phyloP scores from a whole-genome alignment of 164 flowering plant species.

The Magnolia kwangsiensis region DNA sequence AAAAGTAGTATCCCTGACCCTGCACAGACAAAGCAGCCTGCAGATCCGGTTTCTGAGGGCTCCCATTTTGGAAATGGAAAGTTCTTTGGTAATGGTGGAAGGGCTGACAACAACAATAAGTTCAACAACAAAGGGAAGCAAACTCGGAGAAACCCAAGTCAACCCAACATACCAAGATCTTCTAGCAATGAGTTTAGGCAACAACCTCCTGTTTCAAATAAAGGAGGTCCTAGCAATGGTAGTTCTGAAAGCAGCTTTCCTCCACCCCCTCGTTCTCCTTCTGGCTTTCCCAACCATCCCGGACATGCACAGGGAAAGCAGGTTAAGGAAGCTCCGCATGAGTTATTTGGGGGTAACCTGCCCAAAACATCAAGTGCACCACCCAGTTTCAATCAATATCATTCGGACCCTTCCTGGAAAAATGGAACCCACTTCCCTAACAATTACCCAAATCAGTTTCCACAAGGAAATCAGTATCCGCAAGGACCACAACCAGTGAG shows the following conservation, averaged over 20 bases:
- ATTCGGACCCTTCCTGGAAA: constrained; percentile 35
- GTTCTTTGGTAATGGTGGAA: constrained; percentile 25
- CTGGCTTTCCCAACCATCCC: constrained; percentile 18
- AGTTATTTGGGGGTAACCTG: constrained; percentile 39
- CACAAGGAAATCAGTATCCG: constrained; percentile 4
- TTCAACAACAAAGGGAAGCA: constrained; percentile 39
- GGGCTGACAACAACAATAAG: constrained; percentile 18
- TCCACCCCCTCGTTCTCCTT: background rate
- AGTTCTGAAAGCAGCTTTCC: constrained; percentile 7
- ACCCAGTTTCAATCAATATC: constrained; percentile 28
- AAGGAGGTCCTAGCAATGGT: constrained; percentile 27
- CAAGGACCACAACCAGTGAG: constrained; percentile 23
- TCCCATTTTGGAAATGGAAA: constrained; percentile 31
- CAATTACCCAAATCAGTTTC: constrained; percentile 36
- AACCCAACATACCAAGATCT: constrained; percentile 36
- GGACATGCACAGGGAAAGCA: constrained; percentile 32
- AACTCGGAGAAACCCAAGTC: constrained; percentile 31
- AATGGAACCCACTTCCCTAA: constrained; percentile 21
- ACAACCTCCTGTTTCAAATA: constrained; percentile 20
- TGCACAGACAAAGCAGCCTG: constrained; percentile 22
- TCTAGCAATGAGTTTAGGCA: constrained; percentile 18
- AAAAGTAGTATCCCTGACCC: constrained; percentile 23
- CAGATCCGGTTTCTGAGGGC: constrained; percentile 24
- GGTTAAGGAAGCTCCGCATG: constrained; percentile 52
- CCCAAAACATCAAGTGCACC: constrained; percentile 27